Conservation (phyloP, 2,329 filamentous ascomycete genomes). For the Fusarium siculi region DNA sequence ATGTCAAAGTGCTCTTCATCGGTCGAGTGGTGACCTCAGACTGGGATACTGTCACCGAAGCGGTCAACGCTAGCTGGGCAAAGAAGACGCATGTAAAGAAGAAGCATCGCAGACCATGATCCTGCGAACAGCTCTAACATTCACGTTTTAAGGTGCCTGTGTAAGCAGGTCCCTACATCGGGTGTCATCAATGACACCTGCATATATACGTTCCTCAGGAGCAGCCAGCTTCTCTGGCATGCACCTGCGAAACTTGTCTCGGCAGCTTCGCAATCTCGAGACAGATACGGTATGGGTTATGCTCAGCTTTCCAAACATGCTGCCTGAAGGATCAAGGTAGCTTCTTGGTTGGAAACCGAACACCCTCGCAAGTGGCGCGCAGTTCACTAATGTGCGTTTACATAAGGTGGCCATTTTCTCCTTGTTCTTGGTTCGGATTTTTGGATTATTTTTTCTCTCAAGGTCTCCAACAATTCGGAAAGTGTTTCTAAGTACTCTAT, state of each 20-base stretch:
- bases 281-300: conserved; percentile 7
- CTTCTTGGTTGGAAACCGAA: not conserved
- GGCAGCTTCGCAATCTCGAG: conserved; percentile 22
- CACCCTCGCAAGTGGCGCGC: not conserved
- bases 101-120: conserved; percentile 35
- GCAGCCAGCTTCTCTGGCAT: conserved; percentile 23
- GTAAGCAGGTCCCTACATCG: conserved; percentile 30
- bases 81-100: conserved; percentile 54
- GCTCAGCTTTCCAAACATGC: conserved; percentile 1
- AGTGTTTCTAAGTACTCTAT: conserved; percentile 2
- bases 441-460: not conserved
- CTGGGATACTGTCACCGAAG: conserved; percentile 54
- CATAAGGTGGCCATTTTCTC: conserved; percentile 16
- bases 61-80: conserved; percentile 62
- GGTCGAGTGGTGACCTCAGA: conserved; percentile 57
- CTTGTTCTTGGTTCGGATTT: conserved; percentile 2
- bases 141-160: conserved; percentile 42
- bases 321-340: not conserved
- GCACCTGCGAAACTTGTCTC: conserved; percentile 35
- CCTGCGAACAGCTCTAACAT: conserved; percentile 23
- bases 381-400: not conserved
- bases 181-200: conserved; percentile 36
- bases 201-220: conserved; percentile 48
- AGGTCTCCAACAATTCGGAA: not conserved
- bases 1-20: conserved; percentile 66